Evolutionary conservation across 805 yeast species (phyloP).

Genomic region (Lachancea waltii): DNA sequence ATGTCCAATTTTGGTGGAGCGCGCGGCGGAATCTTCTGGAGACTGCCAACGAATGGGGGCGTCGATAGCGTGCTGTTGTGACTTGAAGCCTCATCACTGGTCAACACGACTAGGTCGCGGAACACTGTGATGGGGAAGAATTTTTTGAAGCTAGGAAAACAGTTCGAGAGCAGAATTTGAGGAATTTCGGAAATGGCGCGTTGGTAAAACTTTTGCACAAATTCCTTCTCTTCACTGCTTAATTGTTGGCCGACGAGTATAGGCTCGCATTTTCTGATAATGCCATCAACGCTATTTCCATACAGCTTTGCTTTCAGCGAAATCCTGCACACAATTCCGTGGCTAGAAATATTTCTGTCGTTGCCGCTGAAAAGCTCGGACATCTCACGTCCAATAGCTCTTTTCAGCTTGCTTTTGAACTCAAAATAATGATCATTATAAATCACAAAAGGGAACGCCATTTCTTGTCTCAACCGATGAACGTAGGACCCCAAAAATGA

Average conservation of each 20-base stretch:
- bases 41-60: neutral
- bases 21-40: neutral
- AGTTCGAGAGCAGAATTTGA: conserved; percentile 3
- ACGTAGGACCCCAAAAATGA: conserved; percentile 18
- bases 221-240: conserved; percentile 6
- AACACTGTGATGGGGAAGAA: conserved; percentile 12
- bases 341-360: conserved; percentile 19
- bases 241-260: conserved; percentile 8
- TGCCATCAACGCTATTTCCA: conserved; percentile 19
- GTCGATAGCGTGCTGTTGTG: neutral
- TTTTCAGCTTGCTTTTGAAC: conserved; percentile 8
- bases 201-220: conserved; percentile 4
- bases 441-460: conserved; percentile 19
- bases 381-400: conserved; percentile 8
- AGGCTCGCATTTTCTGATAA: conserved; percentile 18
- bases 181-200: conserved; percentile 6
- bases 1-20: conserved; percentile 2
- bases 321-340: conserved; percentile 25
- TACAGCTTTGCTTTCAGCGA: conserved; percentile 17
- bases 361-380: conserved; percentile 7
- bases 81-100: neutral
- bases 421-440: conserved; percentile 14
- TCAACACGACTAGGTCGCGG: conserved; percentile 4
- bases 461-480: conserved; percentile 12
- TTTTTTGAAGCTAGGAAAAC: conserved; percentile 4